Conservation (phyloP, 140 eudicot genomes). For the Flaveria floridana region DNA sequence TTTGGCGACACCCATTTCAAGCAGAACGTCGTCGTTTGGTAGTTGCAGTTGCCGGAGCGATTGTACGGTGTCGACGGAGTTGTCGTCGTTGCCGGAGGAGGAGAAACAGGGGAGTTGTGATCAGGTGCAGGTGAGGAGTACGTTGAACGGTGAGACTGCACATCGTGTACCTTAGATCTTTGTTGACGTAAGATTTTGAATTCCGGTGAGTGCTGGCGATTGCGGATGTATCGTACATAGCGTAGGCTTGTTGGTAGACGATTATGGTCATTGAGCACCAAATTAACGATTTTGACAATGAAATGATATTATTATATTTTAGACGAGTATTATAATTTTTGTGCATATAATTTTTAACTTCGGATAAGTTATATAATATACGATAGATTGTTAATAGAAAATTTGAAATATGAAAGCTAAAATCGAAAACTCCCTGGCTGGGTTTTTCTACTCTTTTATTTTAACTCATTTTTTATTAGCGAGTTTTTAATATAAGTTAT, state of each 20-base stretch:
- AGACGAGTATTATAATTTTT: conserved; percentile 1
- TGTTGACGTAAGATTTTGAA: background rate
- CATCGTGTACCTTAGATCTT: background rate
- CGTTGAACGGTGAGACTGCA: conserved; percentile 25
- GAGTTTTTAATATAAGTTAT: background rate
- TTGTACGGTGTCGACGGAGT: conserved; percentile 25
- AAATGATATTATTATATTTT: conserved; percentile 20
- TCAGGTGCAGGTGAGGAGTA: conserved; percentile 31
- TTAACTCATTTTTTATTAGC: no score
- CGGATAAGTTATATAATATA: background rate
- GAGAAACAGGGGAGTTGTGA: conserved; percentile 25
- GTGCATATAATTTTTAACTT: background rate
- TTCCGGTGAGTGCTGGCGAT: conserved; percentile 21
- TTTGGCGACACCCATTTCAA: conserved; percentile 58
- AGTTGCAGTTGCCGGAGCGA: conserved; percentile 34
- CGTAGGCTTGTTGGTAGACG: conserved; percentile 26
- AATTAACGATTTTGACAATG: conserved; percentile 19
- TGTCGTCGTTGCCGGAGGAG: conserved; percentile 29
- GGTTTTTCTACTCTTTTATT: background rate
- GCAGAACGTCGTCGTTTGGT: conserved; percentile 61
- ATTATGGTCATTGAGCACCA: background rate
- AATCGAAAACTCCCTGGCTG: no score
- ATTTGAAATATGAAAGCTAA: no score
- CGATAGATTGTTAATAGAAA: no score
- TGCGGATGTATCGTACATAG: conserved; percentile 30